A percentile compares a stretch with the other conserved stretches of the same genome.
Conservation (phyloP, 164 flowering plant genomes). For the Annona squamosa region DNA sequence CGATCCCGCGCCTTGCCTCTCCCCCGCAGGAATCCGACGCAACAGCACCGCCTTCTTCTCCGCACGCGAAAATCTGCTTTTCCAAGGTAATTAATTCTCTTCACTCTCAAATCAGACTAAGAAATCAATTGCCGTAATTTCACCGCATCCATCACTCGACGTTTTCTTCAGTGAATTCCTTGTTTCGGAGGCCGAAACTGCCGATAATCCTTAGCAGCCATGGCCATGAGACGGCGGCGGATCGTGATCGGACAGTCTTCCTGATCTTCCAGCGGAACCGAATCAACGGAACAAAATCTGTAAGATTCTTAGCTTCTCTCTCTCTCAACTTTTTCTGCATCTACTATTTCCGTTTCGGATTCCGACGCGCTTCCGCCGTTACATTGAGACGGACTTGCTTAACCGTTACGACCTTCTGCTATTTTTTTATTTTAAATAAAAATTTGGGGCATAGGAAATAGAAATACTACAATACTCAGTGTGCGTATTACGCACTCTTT, state of each 20-base stretch:
- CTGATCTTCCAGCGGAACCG: background rate
- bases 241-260: background rate
- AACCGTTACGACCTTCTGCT: background rate
- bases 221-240: background rate
- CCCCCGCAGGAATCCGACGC: background rate
- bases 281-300: background rate
- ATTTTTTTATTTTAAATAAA: too few relatives aligned
- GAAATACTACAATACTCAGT: background rate
- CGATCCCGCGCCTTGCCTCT: too few relatives aligned
- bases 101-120: background rate
- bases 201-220: background rate
- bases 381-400: background rate
- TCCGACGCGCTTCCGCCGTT: background rate
- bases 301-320: background rate
- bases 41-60: background rate
- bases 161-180: background rate
- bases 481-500: background rate
- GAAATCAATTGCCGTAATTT: background rate
- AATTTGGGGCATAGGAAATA: background rate
- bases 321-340: background rate
- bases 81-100: background rate
- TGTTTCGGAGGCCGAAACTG: background rate
- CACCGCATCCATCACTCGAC: background rate
- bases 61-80: background rate
- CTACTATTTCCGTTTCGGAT: background rate